These are phyloP conservation scores for Priceomyces haplophilus DNA, from an alignment of 805 yeast genomes.

Conservation along the genomic window DNA sequence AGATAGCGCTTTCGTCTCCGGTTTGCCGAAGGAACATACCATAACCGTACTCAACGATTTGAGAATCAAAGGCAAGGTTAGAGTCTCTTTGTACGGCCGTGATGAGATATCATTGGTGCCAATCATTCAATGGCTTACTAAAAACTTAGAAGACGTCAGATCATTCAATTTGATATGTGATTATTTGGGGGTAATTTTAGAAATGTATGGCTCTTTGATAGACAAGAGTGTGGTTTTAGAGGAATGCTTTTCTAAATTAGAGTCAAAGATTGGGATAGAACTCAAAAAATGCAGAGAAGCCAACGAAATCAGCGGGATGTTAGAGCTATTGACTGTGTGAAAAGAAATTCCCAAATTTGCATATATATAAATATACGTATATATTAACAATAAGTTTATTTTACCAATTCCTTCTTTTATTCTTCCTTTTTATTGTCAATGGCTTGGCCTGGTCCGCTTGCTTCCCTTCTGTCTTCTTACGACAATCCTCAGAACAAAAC, in stretches of 20 bases:
- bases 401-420: constrained; percentile 13
- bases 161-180: constrained; percentile 62
- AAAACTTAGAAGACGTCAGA: constrained; percentile 76
- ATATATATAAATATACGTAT: constrained; percentile 5
- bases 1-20: constrained; percentile 78
- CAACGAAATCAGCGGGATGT: constrained; percentile 87
- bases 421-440: constrained; percentile 11
- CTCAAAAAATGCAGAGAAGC: constrained; percentile 82
- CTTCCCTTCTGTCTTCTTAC: constrained; percentile 13
- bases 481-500: constrained; percentile 39
- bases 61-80: constrained; percentile 82
- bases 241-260: constrained; percentile 61
- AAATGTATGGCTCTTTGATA: constrained; percentile 71
- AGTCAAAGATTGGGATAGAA: constrained; percentile 62
- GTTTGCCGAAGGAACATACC: constrained; percentile 76
- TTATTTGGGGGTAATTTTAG: constrained; percentile 62
- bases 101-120: constrained; percentile 89
- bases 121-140: constrained; percentile 76
- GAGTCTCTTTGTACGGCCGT: constrained; percentile 74
- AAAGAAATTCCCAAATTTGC: constrained; percentile 9
- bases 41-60: constrained; percentile 82
- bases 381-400: constrained; percentile 1
- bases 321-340: constrained; percentile 69
- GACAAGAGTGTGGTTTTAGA: constrained; percentile 76
- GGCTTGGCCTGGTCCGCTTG: constrained; percentile 8